Conservation (phyloP, 129 eudicot species). For the Smallanthus sonchifolius region DNA sequence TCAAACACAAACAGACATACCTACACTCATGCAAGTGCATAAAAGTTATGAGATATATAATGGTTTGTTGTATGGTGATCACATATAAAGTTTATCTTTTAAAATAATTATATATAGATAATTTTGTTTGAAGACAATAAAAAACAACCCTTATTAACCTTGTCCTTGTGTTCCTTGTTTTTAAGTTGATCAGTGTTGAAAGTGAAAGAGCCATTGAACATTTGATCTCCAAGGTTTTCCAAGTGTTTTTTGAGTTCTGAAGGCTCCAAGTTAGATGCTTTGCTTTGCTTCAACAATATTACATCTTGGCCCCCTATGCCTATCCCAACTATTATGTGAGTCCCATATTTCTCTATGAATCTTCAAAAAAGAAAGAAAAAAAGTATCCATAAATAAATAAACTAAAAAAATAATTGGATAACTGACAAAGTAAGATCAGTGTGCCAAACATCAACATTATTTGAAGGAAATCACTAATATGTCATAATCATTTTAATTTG, state of each 20-base stretch:
- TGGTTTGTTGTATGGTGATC: background rate
- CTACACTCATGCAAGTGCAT: background rate
- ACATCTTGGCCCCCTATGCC: slow-evolving; percentile 90
- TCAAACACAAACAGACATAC: background rate
- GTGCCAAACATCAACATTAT: slow-evolving; percentile 28
- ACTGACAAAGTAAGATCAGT: background rate
- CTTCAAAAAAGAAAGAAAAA: slow-evolving; percentile 32
- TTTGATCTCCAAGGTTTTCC: slow-evolving; percentile 77
- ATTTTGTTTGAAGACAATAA: background rate
- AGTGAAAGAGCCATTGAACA: slow-evolving; percentile 70
- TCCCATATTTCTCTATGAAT: slow-evolving; percentile 88
- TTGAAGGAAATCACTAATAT: slow-evolving; percentile 1
- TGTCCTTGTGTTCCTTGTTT: slow-evolving; percentile 48
- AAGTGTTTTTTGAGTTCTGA: slow-evolving; percentile 66
- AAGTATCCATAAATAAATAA: background rate
- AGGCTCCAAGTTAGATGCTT: slow-evolving; percentile 70
- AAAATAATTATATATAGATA: background rate
- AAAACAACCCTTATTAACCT: slow-evolving; percentile 37
- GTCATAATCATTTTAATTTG: slow-evolving; percentile 18
- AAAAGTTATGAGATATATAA: background rate
- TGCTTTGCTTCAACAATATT: slow-evolving; percentile 67
- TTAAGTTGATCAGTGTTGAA: slow-evolving; percentile 54
- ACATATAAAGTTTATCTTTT: background rate
- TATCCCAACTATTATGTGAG: slow-evolving; percentile 84
- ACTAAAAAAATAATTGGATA: background rate